Conservation (phyloP, 202 grass and related monocot genomes). For the Elaeis oleifera region DNA sequence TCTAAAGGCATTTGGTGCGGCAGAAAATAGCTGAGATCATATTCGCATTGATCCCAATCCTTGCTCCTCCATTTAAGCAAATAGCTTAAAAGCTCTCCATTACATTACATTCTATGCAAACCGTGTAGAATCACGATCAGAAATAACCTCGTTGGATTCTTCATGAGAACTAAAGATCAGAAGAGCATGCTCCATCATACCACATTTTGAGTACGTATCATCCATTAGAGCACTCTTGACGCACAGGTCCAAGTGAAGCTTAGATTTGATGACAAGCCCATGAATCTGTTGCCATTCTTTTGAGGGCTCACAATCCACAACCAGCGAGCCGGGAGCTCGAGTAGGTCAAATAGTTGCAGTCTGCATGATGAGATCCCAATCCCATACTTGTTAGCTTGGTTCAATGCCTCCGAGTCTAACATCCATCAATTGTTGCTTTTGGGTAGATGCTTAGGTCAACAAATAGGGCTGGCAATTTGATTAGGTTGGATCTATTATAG, state of each 20-base stretch:
- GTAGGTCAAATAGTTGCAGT: no score
- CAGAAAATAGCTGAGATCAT: constrained; percentile 51
- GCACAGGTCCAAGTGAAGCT: no score
- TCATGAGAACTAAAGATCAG: constrained; percentile 41
- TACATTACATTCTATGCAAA: constrained; percentile 70
- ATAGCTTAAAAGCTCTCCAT: constrained; percentile 45
- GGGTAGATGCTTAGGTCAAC: not conserved
- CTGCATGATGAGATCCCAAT: constrained; percentile 37
- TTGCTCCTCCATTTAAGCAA: constrained; percentile 36
- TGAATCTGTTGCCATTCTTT: no score
- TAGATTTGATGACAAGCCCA: no score
- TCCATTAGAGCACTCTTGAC: no score
- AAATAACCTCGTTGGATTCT: constrained; percentile 48
- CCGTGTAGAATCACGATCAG: constrained; percentile 66
- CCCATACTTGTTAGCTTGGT: constrained; percentile 33
- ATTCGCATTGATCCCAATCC: constrained; percentile 38
- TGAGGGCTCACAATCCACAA: no score
- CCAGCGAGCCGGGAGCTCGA: no score
- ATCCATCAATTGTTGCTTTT: constrained; percentile 4
- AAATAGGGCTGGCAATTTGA: no score
- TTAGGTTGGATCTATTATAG: no score
- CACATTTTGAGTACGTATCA: constrained; percentile 21
- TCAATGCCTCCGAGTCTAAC: constrained; percentile 50
- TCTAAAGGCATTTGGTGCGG: constrained; percentile 22
- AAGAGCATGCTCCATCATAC: constrained; percentile 59